These are phyloP conservation scores for Gamsiella multidivaricata DNA, from an alignment of 192 early-diverging fungal genomes.

Conservation along the genomic window DNA sequence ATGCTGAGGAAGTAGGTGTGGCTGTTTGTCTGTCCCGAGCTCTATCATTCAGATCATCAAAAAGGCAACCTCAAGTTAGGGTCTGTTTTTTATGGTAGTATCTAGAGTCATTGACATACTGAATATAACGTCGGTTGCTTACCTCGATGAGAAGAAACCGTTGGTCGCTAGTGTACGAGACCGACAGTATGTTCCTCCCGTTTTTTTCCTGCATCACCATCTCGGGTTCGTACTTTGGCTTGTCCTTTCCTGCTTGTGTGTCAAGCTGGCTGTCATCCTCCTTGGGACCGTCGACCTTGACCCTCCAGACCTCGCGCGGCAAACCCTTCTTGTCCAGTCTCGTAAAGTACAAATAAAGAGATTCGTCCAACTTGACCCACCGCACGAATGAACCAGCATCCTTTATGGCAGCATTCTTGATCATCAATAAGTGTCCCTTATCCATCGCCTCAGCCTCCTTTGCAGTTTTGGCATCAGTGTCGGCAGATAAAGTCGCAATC, in stretches of 20 bases:
- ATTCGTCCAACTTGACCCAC: slow-evolving; percentile 23
- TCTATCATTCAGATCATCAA: slow-evolving; percentile 7
- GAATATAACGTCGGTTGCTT: no score
- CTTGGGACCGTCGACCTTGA: slow-evolving; percentile 1
- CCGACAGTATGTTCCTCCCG: slow-evolving; percentile 13
- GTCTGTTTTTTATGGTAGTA: no score
- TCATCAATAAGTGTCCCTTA: not conserved
- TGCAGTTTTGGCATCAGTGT: not conserved
- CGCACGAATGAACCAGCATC: slow-evolving; percentile 28
- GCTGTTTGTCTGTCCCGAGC: slow-evolving; percentile 24
- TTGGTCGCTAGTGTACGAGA: slow-evolving; percentile 21
- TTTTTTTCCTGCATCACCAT: slow-evolving; percentile 32
- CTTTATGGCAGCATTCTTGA: not conserved
- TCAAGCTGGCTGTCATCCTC: no score
- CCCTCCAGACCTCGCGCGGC: slow-evolving; percentile 41
- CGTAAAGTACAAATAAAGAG: slow-evolving; percentile 34
- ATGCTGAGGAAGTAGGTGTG: slow-evolving; percentile 28
- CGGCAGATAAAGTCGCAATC: not conserved
- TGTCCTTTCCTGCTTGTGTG: not conserved
- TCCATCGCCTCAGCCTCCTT: not conserved
- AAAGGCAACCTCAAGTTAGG: no score
- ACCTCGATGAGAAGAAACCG: slow-evolving; percentile 37
- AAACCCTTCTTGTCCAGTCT: slow-evolving; percentile 34
- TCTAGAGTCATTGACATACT: no score
- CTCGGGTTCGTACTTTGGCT: slow-evolving; percentile 9